Evolutionary conservation across 176 grass and related monocot species (phyloP).

Genomic region (Zizania latifolia): DNA sequence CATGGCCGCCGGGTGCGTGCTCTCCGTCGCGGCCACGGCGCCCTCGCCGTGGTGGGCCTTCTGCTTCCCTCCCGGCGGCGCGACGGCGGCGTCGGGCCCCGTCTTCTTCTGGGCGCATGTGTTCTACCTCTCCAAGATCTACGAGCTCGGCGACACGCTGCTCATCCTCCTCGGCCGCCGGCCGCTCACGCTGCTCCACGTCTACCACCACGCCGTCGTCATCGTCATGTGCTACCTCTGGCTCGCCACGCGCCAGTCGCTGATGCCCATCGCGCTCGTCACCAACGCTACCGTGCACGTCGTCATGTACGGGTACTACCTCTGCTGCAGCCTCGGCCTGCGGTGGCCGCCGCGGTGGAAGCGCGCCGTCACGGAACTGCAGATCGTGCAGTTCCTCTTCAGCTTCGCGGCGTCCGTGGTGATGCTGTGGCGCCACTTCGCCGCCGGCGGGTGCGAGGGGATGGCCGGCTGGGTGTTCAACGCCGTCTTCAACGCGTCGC

Average conservation of each 20-base stretch:
- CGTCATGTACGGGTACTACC: slow-evolving; percentile 88
- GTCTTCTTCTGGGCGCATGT: slow-evolving; percentile 95
- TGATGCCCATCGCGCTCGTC: slow-evolving; percentile 70
- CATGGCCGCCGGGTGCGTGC: slow-evolving; percentile 63
- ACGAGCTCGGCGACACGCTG: slow-evolving; percentile 85
- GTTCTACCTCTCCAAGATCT: slow-evolving; percentile 93
- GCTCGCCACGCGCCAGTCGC: slow-evolving; percentile 70
- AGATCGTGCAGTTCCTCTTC: slow-evolving; percentile 88
- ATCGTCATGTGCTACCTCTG: slow-evolving; percentile 91
- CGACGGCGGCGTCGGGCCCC: slow-evolving; percentile 41
- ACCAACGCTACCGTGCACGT: slow-evolving; percentile 87
- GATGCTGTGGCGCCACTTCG: slow-evolving; percentile 74
- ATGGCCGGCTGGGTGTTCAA: slow-evolving; percentile 83
- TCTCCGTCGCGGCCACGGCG: slow-evolving; percentile 45
- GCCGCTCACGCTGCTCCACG: slow-evolving; percentile 85
- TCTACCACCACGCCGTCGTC: slow-evolving; percentile 93
- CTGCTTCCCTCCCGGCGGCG: slow-evolving; percentile 60
- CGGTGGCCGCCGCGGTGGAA: slow-evolving; percentile 71
- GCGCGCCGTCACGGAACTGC: slow-evolving; percentile 79
- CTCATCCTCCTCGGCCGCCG: slow-evolving; percentile 72
- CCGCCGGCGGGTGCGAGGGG: slow-evolving; percentile 62
- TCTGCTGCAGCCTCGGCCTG: slow-evolving; percentile 61
- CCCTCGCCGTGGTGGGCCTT: slow-evolving; percentile 31
- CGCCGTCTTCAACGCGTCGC: slow-evolving; percentile 80
- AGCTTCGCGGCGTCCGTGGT: slow-evolving; percentile 65